Conservation (phyloP, 202 grass and related monocot species). For the Sporobolus alterniflorus region DNA sequence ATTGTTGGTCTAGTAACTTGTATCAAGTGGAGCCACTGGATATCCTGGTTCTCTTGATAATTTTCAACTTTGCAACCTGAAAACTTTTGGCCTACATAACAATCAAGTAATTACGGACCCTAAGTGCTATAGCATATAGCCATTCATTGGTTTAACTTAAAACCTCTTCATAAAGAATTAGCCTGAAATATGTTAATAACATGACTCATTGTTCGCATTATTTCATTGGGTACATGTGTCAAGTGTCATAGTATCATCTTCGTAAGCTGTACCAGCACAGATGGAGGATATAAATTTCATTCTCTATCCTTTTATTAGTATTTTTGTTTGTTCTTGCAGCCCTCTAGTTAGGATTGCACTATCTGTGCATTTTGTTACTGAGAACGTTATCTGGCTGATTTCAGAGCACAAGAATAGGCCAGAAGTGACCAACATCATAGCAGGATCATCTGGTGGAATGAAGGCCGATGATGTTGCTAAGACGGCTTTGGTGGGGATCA, state of each 20-base stretch:
- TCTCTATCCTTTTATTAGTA: background rate
- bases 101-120: background rate
- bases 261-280: background rate
- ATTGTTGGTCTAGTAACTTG: background rate
- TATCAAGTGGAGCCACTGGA: background rate
- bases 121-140: background rate
- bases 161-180: background rate
- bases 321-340: background rate
- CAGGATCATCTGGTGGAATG: slow-evolving; percentile 76
- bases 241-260: background rate
- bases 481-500: slow-evolving; percentile 80
- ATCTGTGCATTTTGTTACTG: background rate
- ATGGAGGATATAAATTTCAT: background rate
- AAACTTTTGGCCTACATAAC: background rate
- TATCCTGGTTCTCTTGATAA: background rate
- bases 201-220: background rate
- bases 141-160: background rate
- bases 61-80: background rate
- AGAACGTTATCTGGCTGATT: slow-evolving; percentile 36
- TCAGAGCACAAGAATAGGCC: slow-evolving; percentile 80
- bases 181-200: background rate
- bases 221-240: background rate
- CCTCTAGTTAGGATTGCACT: background rate
- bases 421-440: slow-evolving; percentile 76
- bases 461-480: slow-evolving; percentile 79